Conservation (phyloP, 2,329 filamentous ascomycete species). For the Xylaria arbuscula region DNA sequence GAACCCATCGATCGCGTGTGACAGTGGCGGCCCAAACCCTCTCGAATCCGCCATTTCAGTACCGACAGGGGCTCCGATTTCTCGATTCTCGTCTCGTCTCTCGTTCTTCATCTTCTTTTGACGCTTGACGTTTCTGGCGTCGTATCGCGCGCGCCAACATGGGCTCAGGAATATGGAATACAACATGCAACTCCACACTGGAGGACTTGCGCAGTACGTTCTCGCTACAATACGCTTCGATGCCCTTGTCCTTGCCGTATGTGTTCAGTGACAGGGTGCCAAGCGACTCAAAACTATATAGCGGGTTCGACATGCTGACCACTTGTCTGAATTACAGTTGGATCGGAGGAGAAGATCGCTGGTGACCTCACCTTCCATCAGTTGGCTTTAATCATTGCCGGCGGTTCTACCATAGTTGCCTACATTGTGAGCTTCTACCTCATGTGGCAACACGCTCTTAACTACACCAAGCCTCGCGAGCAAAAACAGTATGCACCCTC, state of each 20-base stretch:
- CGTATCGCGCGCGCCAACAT: conserved; percentile 28
- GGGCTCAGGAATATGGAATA: conserved; percentile 40
- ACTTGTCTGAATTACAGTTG: conserved; percentile 51
- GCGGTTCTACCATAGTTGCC: conserved; percentile 61
- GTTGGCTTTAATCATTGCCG: conserved; percentile 64
- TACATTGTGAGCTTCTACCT: conserved; percentile 66
- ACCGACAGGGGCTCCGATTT: neutral
- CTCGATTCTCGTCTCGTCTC: neutral
- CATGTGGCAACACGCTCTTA: conserved; percentile 67
- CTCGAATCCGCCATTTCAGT: neutral
- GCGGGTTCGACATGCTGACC: conserved; percentile 45
- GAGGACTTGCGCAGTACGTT: conserved; percentile 51
- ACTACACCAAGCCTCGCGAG: conserved; percentile 70
- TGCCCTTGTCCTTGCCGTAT: conserved; percentile 37
- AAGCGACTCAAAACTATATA: conserved; percentile 4
- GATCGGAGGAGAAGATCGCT: conserved; percentile 60
- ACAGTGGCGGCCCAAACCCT: conserved; percentile 15
- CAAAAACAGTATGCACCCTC: conserved; percentile 61
- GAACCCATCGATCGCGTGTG: conserved; percentile 4
- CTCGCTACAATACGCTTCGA: conserved; percentile 35
- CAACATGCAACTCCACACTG: conserved; percentile 52
- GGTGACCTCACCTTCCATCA: conserved; percentile 65
- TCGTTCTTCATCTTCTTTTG: neutral
- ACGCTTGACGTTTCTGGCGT: conserved; percentile 2
- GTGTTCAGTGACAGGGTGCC: conserved; percentile 39